Evolutionary conservation across 2,329 filamentous ascomycete genomes (phyloP), one percentile per base, ranked within the genome.

Genomic region (Rhynchosporium agropyri): DNA sequence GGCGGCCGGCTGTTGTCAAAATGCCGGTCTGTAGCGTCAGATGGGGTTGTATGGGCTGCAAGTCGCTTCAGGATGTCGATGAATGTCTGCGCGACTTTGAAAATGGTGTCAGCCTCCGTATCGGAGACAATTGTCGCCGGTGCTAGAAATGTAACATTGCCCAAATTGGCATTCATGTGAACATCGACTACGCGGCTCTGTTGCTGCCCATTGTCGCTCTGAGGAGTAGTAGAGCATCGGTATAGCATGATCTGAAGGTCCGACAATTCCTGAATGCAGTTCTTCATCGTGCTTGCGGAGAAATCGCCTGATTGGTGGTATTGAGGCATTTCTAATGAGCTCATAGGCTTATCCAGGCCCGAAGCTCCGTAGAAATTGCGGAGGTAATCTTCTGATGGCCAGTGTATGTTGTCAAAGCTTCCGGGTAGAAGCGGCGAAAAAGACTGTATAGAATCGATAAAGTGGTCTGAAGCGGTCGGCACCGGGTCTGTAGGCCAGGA

Each of bases 231-330:
- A 53, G 50, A 53, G 12, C 31, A 38, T 29, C 50, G 50, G 31
- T 53, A 53, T 13, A 53, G 50, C 50, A 38, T 53, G 26, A n/a
- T 36, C 28, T 53, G 50, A 15, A 53, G 50, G 36, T 53, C 50
- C 13, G 50, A n/a, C 13, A 53, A 26, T 12, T 53, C 50, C 26
- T 38, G 50, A 38, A 53, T 38, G 50, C 50, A 53, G 13, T 53
- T 33, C 4, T 53, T 26, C 50, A 53, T 53, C 28, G 50, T 53
- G 50, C 13, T 38, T 15, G 50, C 28, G 6, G 50, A 13, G 13
- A n/a, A 12, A 38, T 33, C 50, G 12, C 28, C 15, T 26, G 50
- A 26, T 20, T 53, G 31, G 36, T 4, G 50, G 31, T 38, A 26
- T n/a, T 9, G 50, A 53, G n/a, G 36, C 50, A 38, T 28, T 20